A percentile compares a stretch with the other conserved stretches of the same genome.
Evolutionary conservation across 2,329 filamentous ascomycete species (phyloP).

Genomic region (Aulographum hederae): DNA sequence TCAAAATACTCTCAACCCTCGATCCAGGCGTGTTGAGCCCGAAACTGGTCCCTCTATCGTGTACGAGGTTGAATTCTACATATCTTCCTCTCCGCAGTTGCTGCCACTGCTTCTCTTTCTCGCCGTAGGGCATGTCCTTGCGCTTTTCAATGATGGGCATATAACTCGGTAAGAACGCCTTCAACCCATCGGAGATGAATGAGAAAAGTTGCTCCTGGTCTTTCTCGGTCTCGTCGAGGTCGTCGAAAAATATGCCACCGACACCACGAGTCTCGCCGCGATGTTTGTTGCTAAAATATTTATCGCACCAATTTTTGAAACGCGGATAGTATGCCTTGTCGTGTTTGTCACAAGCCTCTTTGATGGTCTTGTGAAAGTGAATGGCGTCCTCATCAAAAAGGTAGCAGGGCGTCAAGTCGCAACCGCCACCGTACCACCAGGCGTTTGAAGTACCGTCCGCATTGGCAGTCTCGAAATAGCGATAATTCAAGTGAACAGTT

Average conservation of each 20-base stretch:
- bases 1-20: slow-evolving; percentile 87
- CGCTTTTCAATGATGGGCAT: slow-evolving; percentile 72
- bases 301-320: slow-evolving; percentile 97
- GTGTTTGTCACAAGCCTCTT: slow-evolving; percentile 83
- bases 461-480: slow-evolving; percentile 93
- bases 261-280: slow-evolving; percentile 71
- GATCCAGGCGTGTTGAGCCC: slow-evolving; percentile 84
- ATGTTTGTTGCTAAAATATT: slow-evolving; percentile 93
- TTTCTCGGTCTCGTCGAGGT: slow-evolving; percentile 72
- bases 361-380: slow-evolving; percentile 89
- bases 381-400: slow-evolving; percentile 94
- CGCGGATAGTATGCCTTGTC: slow-evolving; percentile 79
- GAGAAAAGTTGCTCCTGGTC: slow-evolving; percentile 80
- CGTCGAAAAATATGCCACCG: slow-evolving; percentile 97
- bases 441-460: slow-evolving; percentile 63
- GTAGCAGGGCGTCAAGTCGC: slow-evolving; percentile 82
- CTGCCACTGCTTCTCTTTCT: slow-evolving; percentile 87
- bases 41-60: slow-evolving; percentile 89
- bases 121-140: slow-evolving; percentile 82
- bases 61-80: slow-evolving; percentile 95
- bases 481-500: slow-evolving; percentile 94
- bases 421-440: slow-evolving; percentile 97
- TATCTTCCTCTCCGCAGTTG: slow-evolving; percentile 87
- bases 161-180: slow-evolving; percentile 79
- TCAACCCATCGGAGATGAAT: slow-evolving; percentile 70